Evolutionary conservation across 2,329 filamentous ascomycete genomes (phyloP).

Genomic region (Aspergillus calidoustus): DNA sequence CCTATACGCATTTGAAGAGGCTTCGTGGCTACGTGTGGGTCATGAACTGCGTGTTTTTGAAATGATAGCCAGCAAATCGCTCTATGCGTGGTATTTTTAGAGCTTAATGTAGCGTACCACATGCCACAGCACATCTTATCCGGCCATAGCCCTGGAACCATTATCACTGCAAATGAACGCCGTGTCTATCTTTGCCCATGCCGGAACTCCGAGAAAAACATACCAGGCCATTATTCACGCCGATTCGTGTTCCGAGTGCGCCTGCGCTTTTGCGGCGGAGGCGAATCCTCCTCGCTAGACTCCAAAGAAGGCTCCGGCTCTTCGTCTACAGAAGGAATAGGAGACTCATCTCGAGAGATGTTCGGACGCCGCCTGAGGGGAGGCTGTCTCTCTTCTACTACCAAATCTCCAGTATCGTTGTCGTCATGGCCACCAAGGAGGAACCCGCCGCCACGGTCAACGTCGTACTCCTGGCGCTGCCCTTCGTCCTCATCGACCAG

Average conservation of each 20-base stretch:
- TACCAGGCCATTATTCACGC: not conserved
- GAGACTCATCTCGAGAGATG: not conserved
- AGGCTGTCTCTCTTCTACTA: slow-evolving; percentile 35
- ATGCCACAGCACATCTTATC: not conserved
- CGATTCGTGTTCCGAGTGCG: slow-evolving; percentile 27
- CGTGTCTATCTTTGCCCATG: not conserved
- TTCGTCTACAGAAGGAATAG: not conserved
- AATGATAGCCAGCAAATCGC: not conserved
- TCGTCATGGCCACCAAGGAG: slow-evolving; percentile 15
- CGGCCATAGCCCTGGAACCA: not conserved
- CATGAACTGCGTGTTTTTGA: not conserved
- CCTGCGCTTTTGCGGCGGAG: slow-evolving; percentile 28
- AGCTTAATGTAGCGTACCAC: not conserved
- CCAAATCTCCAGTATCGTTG: slow-evolving; percentile 28
- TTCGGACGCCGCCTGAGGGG: not conserved
- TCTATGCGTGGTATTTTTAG: not conserved
- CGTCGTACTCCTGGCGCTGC: slow-evolving; percentile 25
- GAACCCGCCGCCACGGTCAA: slow-evolving; percentile 21
- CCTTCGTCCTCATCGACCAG: slow-evolving; percentile 1
- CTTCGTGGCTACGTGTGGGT: not conserved
- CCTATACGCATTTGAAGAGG: not conserved
- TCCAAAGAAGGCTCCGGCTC: slow-evolving; percentile 1
- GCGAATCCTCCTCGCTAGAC: slow-evolving; percentile 16
- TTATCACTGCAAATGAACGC: slow-evolving; percentile 13
- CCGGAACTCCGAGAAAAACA: not conserved